phyloP scores from a whole-genome alignment of 495 filamentous ascomycete species.

The Cudoniella acicularis region DNA sequence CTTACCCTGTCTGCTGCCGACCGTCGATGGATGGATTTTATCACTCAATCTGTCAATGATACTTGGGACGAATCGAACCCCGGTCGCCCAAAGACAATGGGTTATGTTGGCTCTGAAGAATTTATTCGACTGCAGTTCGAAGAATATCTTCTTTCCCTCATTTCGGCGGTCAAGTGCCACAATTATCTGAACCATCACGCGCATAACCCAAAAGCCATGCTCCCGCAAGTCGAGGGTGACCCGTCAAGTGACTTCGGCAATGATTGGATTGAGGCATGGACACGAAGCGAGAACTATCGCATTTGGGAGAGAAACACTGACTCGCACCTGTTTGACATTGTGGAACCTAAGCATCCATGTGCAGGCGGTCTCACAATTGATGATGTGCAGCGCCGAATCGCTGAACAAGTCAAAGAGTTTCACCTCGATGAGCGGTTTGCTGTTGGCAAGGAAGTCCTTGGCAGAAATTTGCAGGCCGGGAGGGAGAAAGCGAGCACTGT shows the following conservation, averaged over 20 bases:
- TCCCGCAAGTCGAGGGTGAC: conserved; percentile 75
- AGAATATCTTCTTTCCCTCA: conserved; percentile 87
- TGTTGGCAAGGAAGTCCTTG: conserved; percentile 70
- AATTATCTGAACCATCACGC: conserved; percentile 64
- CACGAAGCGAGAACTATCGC: conserved; percentile 79
- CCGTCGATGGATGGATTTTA: conserved; percentile 92
- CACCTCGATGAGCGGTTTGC: conserved; percentile 84
- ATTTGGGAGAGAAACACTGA: conserved; percentile 74
- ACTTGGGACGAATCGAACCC: conserved; percentile 96
- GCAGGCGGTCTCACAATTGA: conserved; percentile 94
- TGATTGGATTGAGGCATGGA: conserved; percentile 79
- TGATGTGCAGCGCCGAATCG: conserved; percentile 84
- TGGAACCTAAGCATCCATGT: conserved; percentile 88
- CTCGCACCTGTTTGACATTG: conserved; percentile 87
- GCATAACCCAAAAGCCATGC: conserved; percentile 53
- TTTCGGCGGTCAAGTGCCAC: conserved; percentile 87
- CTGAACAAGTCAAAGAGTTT: conserved; percentile 83
- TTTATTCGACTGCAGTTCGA: conserved; percentile 98
- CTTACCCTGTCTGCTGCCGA: conserved; percentile 82
- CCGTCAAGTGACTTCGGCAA: conserved; percentile 74
- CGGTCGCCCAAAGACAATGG: conserved; percentile 82
- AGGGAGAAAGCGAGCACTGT: conserved; percentile 78
- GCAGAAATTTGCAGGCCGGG: conserved; percentile 75
- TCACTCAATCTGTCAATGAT: conserved; percentile 88
- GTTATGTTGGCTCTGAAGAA: conserved; percentile 94